Conservation (phyloP, 371 early-diverging fungal genomes). For the Lichtheimia corymbifera region DNA sequence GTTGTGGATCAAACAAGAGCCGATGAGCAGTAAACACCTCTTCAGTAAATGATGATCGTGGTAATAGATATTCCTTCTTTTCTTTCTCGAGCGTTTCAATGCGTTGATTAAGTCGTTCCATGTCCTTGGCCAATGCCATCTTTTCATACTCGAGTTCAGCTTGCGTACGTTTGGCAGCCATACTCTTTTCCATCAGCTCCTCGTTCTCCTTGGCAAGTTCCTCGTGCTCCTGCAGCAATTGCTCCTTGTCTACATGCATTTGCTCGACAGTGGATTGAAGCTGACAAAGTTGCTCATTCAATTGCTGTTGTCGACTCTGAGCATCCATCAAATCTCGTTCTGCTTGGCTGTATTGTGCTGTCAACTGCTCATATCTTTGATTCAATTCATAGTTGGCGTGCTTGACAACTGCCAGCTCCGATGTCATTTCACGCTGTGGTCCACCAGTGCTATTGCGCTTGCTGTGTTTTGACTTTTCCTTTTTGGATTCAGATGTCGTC, state of each 20-base stretch:
- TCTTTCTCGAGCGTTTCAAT: constrained; percentile 38
- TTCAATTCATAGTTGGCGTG: constrained; percentile 41
- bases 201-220: constrained; percentile 39
- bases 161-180: constrained; percentile 40
- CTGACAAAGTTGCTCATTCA: constrained; percentile 16
- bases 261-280: constrained; percentile 14
- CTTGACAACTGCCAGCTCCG: constrained; percentile 39
- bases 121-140: constrained; percentile 29
- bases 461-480: neutral
- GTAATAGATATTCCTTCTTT: constrained; percentile 42
- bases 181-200: constrained; percentile 32
- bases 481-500: neutral
- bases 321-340: constrained; percentile 22
- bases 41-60: constrained; percentile 41
- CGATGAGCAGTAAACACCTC: constrained; percentile 50
- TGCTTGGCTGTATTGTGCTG: constrained; percentile 36
- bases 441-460: constrained; percentile 5
- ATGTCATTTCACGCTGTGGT: constrained; percentile 19
- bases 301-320: constrained; percentile 16
- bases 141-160: constrained; percentile 45
- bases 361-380: constrained; percentile 44
- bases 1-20: constrained; percentile 29
- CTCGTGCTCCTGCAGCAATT: constrained; percentile 30
- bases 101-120: constrained; percentile 29
- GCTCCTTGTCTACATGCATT: constrained; percentile 29